A percentile compares a stretch with the other conserved stretches of the same genome.
Conservation (phyloP, 768 basidiomycete species). For the Tylopilus plumbeoviolaceoides region DNA sequence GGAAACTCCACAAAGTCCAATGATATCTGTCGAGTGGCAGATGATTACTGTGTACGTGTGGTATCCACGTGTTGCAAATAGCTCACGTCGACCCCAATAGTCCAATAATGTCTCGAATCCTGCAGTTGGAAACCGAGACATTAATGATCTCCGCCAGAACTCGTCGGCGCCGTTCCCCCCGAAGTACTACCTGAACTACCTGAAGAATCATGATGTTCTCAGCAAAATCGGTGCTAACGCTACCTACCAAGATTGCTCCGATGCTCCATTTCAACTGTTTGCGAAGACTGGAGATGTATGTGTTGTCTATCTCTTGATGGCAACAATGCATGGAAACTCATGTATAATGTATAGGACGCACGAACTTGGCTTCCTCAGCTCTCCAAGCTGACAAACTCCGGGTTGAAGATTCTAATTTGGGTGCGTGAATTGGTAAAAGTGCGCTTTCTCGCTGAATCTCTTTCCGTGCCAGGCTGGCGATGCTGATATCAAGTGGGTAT, state of each 20-base stretch:
- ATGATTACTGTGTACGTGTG: constrained; percentile 51
- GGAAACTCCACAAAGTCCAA: constrained; percentile 45
- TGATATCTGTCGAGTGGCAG: constrained; percentile 46
- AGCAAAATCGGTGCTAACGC: constrained; percentile 51
- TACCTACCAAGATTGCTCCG: constrained; percentile 46
- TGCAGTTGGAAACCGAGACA: constrained; percentile 50
- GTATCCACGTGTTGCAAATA: neutral
- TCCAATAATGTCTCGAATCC: constrained; percentile 44
- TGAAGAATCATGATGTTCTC: constrained; percentile 34
- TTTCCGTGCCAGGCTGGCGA: constrained; percentile 23
- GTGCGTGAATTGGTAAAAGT: constrained; percentile 18
- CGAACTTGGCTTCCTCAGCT: constrained; percentile 37
- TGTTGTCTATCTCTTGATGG: constrained; percentile 8
- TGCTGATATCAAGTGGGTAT: constrained; percentile 24
- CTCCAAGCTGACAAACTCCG: constrained; percentile 32
- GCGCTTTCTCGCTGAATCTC: neutral
- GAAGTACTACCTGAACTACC: constrained; percentile 49
- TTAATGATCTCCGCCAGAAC: constrained; percentile 57
- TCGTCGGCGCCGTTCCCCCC: constrained; percentile 52
- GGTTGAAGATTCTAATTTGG: constrained; percentile 39
- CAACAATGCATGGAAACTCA: neutral
- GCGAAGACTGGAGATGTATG: constrained; percentile 53
- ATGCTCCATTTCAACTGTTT: constrained; percentile 42
- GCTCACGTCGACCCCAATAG: constrained; percentile 25
- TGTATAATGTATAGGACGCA: constrained; percentile 23